These are phyloP conservation scores for Rhodotorula paludigena DNA, from an alignment of 768 basidiomycete species.

Conservation along the genomic window DNA sequence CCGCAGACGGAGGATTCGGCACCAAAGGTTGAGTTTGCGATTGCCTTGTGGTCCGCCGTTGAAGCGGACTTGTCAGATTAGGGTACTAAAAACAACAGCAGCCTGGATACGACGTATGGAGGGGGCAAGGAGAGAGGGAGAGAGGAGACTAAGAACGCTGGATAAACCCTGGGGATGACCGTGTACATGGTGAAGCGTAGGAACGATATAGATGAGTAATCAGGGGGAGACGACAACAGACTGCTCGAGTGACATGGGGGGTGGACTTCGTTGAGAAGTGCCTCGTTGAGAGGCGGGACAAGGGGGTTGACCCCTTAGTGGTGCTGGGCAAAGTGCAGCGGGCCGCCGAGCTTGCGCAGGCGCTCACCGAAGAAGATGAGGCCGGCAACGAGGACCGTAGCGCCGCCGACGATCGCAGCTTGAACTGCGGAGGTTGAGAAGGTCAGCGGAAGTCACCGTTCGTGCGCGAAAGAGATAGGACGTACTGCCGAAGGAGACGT, in stretches of 20 bases:
- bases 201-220: background rate
- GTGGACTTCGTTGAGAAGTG: conserved; percentile 13
- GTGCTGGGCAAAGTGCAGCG: conserved; percentile 28
- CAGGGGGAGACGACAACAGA: background rate
- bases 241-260: background rate
- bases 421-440: conserved; percentile 12
- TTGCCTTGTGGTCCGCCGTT: conserved; percentile 16
- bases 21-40: conserved; percentile 14
- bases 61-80: conserved; percentile 14
- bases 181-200: too few species aligned
- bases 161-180: too few species aligned
- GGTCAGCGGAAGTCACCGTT: background rate
- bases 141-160: background rate
- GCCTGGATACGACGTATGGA: background rate
- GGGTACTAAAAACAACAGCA: conserved; percentile 4
- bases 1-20: background rate
- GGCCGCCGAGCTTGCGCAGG: conserved; percentile 27
- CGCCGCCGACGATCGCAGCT: conserved; percentile 35
- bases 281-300: conserved; percentile 16
- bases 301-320: background rate
- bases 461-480: background rate
- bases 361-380: conserved; percentile 33
- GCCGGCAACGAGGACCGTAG: conserved; percentile 14
- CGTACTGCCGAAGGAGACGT: conserved; percentile 36
- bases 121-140: background rate